Conservation (phyloP, 2,329 filamentous ascomycete species). For the Pseudovirgaria hyperparasitica region DNA sequence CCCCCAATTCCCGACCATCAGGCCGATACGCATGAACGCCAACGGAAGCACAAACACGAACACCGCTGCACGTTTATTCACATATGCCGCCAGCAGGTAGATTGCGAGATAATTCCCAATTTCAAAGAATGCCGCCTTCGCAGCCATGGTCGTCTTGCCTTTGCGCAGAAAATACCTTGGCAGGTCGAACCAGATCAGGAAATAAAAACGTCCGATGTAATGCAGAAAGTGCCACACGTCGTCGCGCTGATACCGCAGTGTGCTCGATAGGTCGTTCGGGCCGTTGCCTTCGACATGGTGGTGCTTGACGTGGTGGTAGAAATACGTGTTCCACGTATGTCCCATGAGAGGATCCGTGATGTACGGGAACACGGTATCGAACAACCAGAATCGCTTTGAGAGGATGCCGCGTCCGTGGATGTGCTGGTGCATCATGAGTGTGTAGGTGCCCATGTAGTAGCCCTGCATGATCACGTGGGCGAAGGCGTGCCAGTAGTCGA, state of each 20-base stretch:
- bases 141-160: conserved; percentile 40
- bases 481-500: conserved; percentile 55
- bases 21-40: conserved; percentile 49
- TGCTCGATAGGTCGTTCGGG: conserved; percentile 62
- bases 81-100: conserved; percentile 33
- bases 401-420: conserved; percentile 66
- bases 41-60: conserved; percentile 59
- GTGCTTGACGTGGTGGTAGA: conserved; percentile 76
- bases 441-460: conserved; percentile 62
- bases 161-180: conserved; percentile 60
- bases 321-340: conserved; percentile 78
- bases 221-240: conserved; percentile 51
- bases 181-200: conserved; percentile 63
- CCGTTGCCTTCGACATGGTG: conserved; percentile 76
- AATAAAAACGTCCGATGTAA: conserved; percentile 62
- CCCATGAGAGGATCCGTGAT: conserved; percentile 64
- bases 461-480: conserved; percentile 53
- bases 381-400: conserved; percentile 35
- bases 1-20: conserved; percentile 79
- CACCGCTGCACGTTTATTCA: conserved; percentile 42
- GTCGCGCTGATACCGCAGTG: conserved; percentile 65
- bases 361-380: conserved; percentile 61
- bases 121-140: conserved; percentile 50
- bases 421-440: conserved; percentile 73
- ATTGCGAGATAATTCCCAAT: conserved; percentile 36